These are phyloP conservation scores for Alnus glutinosa DNA, from an alignment of 306 rosid species.

Conservation along the genomic window DNA sequence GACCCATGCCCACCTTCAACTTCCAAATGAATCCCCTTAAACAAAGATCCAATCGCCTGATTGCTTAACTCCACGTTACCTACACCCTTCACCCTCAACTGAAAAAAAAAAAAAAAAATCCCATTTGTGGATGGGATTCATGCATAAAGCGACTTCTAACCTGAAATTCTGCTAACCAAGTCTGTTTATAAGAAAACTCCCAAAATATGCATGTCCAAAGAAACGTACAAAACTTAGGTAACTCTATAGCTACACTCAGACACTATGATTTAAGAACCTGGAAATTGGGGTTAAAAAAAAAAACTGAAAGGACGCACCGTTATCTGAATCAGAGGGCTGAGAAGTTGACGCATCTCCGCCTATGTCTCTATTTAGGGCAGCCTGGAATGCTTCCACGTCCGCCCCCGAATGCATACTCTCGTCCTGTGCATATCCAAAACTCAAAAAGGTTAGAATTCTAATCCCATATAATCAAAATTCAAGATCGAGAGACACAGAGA, in stretches of 20 bases:
- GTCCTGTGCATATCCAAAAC: conserved; percentile 47
- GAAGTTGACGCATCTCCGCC: conserved; percentile 66
- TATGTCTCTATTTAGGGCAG: conserved; percentile 74
- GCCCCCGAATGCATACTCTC: conserved; percentile 91
- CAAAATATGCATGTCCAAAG: neutral
- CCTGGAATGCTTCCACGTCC: conserved; percentile 87
- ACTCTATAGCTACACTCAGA: neutral
- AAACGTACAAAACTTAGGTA: neutral
- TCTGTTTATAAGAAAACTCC: neutral
- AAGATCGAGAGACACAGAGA: conserved; percentile 8
- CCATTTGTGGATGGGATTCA: too few relatives aligned
- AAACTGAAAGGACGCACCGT: conserved; percentile 34
- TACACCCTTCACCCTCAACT: too few relatives aligned
- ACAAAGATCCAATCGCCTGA: too few relatives aligned
- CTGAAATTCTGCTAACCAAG: neutral
- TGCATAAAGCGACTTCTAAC: neutral
- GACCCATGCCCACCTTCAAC: too few relatives aligned
- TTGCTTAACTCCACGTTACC: too few relatives aligned
- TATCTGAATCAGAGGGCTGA: conserved; percentile 52
- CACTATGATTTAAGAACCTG: neutral
- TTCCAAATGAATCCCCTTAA: too few relatives aligned
- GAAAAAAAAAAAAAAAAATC: too few relatives aligned
- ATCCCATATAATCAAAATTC: conserved; percentile 5
- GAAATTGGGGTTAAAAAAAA: neutral
- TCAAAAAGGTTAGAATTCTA: conserved; percentile 12